These are phyloP conservation scores for Diplodia sapinea DNA, from an alignment of 2,329 filamentous ascomycete genomes.

Conservation along the genomic window DNA sequence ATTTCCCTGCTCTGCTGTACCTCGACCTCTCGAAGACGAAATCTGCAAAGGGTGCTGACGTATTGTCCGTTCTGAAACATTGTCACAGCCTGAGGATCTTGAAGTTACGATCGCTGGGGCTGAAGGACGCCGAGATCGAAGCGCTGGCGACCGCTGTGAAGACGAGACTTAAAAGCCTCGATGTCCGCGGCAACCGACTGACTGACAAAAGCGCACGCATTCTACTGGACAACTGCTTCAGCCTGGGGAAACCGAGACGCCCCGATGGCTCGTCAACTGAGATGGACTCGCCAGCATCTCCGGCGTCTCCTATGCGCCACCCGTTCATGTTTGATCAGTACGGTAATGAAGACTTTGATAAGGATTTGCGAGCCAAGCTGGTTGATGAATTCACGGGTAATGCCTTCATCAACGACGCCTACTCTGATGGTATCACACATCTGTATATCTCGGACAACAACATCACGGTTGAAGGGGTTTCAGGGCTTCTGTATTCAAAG, in stretches of 20 bases:
- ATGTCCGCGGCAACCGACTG: constrained; percentile 63
- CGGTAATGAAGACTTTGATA: constrained; percentile 56
- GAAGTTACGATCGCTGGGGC: constrained; percentile 60
- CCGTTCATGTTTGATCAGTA: constrained; percentile 22
- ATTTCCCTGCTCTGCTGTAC: constrained; percentile 62
- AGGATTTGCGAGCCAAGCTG: constrained; percentile 53
- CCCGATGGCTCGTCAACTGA: constrained; percentile 27
- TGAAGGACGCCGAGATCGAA: constrained; percentile 60
- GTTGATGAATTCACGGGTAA: constrained; percentile 56
- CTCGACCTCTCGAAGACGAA: constrained; percentile 63
- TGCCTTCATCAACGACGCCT: constrained; percentile 61
- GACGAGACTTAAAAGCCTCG: constrained; percentile 60
- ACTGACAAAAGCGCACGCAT: constrained; percentile 61
- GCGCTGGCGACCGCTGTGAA: constrained; percentile 60
- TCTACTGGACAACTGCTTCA: constrained; percentile 60
- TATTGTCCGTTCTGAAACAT: constrained; percentile 55
- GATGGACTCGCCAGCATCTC: background rate
- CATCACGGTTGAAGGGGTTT: constrained; percentile 62
- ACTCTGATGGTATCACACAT: constrained; percentile 63
- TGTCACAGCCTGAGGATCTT: constrained; percentile 61
- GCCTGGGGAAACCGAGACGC: constrained; percentile 32
- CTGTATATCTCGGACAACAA: constrained; percentile 63
- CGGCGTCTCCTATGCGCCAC: constrained; percentile 38
- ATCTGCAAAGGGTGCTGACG: constrained; percentile 55
- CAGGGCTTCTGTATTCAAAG: constrained; percentile 58